These are phyloP conservation scores for Sporothrix inflata DNA, from an alignment of 2,329 filamentous ascomycete genomes.

Conservation along the genomic window DNA sequence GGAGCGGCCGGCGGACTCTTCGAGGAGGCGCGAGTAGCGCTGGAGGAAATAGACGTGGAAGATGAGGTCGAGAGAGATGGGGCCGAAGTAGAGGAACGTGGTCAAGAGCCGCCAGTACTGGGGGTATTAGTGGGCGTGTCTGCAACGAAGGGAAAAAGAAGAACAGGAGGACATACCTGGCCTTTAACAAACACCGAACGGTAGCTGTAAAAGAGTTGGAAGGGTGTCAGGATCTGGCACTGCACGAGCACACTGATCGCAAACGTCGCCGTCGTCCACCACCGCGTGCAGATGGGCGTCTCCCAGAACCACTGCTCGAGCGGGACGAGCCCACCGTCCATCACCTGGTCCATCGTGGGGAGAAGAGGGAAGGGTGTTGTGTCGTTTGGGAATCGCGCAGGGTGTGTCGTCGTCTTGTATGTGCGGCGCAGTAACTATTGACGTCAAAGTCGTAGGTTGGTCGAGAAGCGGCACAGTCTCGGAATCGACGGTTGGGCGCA, in stretches of 20 bases:
- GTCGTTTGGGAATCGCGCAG: background rate
- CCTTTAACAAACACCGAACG: constrained; percentile 87
- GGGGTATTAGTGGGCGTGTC: background rate
- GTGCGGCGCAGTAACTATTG: background rate
- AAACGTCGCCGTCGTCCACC: constrained; percentile 95
- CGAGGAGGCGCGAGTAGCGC: constrained; percentile 90
- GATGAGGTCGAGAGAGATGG: constrained; percentile 87
- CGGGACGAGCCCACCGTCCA: constrained; percentile 65
- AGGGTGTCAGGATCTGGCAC: constrained; percentile 88
- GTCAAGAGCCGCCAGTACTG: constrained; percentile 97
- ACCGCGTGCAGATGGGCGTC: constrained; percentile 93
- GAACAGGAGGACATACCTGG: constrained; percentile 63
- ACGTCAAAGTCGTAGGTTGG: background rate
- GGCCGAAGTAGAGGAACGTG: constrained; percentile 97
- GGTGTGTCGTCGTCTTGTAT: background rate
- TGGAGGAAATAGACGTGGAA: constrained; percentile 99
- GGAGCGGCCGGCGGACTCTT: constrained; percentile 89
- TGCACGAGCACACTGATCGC: constrained; percentile 87
- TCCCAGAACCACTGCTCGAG: constrained; percentile 97
- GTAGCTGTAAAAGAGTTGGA: constrained; percentile 97
- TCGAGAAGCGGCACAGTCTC: background rate
- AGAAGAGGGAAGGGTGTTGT: background rate
- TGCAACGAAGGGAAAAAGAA: background rate
- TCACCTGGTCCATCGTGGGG: constrained; percentile 58
- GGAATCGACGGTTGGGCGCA: background rate